phyloP scores from a whole-genome alignment of 192 early-diverging fungal species.

The Entophlyctis helioformis region DNA sequence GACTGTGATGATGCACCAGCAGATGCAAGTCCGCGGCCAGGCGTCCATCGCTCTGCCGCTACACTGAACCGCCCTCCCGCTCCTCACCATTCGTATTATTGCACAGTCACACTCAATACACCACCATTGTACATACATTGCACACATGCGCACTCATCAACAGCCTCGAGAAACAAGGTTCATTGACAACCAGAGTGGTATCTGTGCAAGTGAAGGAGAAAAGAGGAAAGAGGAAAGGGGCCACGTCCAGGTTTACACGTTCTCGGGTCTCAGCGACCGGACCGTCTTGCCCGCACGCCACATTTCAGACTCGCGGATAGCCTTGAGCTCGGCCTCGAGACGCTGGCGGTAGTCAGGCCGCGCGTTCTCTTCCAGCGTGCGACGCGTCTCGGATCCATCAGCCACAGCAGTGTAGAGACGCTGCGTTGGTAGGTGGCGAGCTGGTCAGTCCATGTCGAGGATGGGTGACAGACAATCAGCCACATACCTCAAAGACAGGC shows the following conservation, averaged over 20 bases:
- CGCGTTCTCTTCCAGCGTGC: conserved; percentile 79
- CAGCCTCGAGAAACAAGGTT: too few species aligned
- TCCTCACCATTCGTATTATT: too few species aligned
- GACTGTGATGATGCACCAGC: too few species aligned
- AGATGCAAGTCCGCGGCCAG: too few species aligned
- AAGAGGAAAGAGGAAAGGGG: too few species aligned
- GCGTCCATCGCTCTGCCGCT: too few species aligned
- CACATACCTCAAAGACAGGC: conserved; percentile 84
- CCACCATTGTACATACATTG: too few species aligned
- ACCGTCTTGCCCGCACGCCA: conserved; percentile 86
- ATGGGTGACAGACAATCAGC: neutral
- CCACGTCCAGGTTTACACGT: conserved; percentile 32
- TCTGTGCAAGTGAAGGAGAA: too few species aligned
- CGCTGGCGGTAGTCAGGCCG: conserved; percentile 83
- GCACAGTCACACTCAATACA: too few species aligned
- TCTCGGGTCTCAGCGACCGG: conserved; percentile 80
- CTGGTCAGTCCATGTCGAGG: neutral
- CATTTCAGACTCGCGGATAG: conserved; percentile 84
- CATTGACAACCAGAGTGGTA: too few species aligned
- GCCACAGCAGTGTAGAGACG: conserved; percentile 73
- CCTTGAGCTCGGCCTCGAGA: conserved; percentile 80
- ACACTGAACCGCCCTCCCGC: too few species aligned
- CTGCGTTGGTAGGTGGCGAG: conserved; percentile 2
- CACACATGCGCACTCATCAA: too few species aligned
- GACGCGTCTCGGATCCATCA: conserved; percentile 76